Evolutionary conservation across 176 grass and related monocot species (phyloP).

Genomic region (Avena eriantha): DNA sequence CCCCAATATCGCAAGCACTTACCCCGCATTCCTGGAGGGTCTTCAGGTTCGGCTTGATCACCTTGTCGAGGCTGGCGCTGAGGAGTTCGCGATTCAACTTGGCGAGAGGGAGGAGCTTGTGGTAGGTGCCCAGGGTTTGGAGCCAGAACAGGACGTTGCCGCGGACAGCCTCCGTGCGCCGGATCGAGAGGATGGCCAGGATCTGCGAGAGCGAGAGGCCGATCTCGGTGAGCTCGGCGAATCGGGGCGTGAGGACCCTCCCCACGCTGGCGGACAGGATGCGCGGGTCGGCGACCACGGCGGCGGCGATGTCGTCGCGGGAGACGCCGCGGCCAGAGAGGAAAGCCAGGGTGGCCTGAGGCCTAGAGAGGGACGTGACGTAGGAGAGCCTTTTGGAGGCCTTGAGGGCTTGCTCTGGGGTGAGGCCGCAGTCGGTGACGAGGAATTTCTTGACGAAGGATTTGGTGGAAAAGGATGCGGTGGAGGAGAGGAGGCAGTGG

Average conservation of each 20-base stretch:
- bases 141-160: constrained; percentile 13
- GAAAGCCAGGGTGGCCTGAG: not conserved
- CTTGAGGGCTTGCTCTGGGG: not conserved
- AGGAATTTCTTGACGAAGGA: not conserved
- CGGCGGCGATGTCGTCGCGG: not conserved
- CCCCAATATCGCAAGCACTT: not conserved
- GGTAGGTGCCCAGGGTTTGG: constrained; percentile 20
- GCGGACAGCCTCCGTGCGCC: not conserved
- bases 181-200: not conserved
- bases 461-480: not conserved
- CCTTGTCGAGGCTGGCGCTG: not conserved
- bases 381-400: not conserved
- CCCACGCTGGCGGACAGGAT: not conserved
- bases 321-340: not conserved
- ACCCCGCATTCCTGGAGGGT: not conserved
- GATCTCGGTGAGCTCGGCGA: not conserved
- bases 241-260: not conserved
- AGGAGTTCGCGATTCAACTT: not conserved
- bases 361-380: not conserved
- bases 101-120: not conserved
- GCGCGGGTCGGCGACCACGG: constrained; percentile 15
- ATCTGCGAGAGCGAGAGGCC: constrained; percentile 22
- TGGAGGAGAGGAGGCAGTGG: constrained; percentile 7
- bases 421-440: constrained; percentile 4
- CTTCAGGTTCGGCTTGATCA: not conserved